Evolutionary conservation across 495 filamentous ascomycete genomes (phyloP).

Genomic region (Trichoderma reesei): DNA sequence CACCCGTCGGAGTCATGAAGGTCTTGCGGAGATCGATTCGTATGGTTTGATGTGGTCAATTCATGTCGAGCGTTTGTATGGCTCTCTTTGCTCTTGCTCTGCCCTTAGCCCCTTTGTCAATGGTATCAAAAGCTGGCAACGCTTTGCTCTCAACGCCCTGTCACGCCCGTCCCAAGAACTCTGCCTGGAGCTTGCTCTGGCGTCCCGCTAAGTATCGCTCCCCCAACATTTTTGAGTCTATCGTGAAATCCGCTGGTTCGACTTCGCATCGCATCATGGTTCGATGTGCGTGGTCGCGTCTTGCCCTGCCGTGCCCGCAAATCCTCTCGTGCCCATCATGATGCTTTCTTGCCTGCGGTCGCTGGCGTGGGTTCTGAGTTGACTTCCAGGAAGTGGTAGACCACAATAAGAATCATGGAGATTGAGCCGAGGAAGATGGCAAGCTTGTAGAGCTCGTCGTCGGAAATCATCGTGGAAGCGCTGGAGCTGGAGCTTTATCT

Average conservation of each 20-base stretch:
- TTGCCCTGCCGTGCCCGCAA: not conserved
- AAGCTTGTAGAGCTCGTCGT: constrained; percentile 72
- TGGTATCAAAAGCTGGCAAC: not conserved
- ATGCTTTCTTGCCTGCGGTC: constrained; percentile 20
- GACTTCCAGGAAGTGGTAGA: constrained; percentile 96
- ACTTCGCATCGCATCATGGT: not conserved
- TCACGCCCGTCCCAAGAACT: not conserved
- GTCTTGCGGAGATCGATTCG: not conserved
- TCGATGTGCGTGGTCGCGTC: not conserved
- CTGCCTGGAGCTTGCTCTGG: not conserved
- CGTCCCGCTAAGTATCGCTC: not conserved
- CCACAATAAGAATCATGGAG: constrained; percentile 85
- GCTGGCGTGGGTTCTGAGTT: constrained; percentile 48
- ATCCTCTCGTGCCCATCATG: not conserved
- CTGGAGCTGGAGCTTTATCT: constrained; percentile 1
- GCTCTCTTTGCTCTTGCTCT: not conserved
- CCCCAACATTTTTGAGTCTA: not conserved
- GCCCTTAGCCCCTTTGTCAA: not conserved
- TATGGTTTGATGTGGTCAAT: not conserved
- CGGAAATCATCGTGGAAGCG: constrained; percentile 62
- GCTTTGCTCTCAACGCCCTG: not conserved
- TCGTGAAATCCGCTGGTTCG: not conserved
- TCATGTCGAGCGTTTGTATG: not conserved
- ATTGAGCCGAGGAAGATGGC: constrained; percentile 88
- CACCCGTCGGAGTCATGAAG: not conserved